Evolutionary conservation across 2,329 filamentous ascomycete genomes (phyloP).

Genomic region (Juglanconis oblonga): DNA sequence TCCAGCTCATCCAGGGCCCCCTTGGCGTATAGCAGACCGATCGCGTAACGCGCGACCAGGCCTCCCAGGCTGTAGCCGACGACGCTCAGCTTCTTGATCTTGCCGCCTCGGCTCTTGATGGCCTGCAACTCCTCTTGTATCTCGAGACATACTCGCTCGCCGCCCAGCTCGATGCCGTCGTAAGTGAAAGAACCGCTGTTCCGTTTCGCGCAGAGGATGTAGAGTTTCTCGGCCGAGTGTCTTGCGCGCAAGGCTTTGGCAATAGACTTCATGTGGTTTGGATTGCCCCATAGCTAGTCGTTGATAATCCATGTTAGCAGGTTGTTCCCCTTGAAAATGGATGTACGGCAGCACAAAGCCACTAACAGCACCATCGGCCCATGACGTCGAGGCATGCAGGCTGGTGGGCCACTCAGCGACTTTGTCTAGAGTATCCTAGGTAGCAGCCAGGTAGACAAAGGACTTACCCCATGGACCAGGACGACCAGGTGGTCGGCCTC

Average conservation of each 20-base stretch:
- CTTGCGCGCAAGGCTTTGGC: conserved; percentile 62
- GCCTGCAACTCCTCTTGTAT: conserved; percentile 61
- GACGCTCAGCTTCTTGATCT: conserved; percentile 78
- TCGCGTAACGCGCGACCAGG: conserved; percentile 78
- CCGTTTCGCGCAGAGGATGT: conserved; percentile 69
- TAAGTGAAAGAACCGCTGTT: conserved; percentile 73
- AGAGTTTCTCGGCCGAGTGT: conserved; percentile 60
- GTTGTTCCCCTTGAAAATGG: neutral
- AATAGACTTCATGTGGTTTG: conserved; percentile 67
- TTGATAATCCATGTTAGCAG: neutral
- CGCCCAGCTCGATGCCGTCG: conserved; percentile 66
- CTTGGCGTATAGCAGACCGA: conserved; percentile 78
- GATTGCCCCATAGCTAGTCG: conserved; percentile 72
- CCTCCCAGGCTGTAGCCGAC: conserved; percentile 90
- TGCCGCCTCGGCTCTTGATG: conserved; percentile 60
- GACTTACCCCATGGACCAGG: conserved; percentile 70
- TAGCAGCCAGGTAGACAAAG: neutral
- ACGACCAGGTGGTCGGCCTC: conserved; percentile 71
- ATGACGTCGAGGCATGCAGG: conserved; percentile 2
- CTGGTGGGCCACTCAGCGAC: conserved; percentile 2
- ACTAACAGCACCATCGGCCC: neutral
- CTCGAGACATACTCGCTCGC: conserved; percentile 64
- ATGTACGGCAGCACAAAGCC: conserved; percentile 8
- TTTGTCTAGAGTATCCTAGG: neutral
- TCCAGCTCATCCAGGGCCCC: conserved; percentile 76